Conservation (phyloP, 192 early-diverging fungal genomes). For the Endogone sp. region DNA sequence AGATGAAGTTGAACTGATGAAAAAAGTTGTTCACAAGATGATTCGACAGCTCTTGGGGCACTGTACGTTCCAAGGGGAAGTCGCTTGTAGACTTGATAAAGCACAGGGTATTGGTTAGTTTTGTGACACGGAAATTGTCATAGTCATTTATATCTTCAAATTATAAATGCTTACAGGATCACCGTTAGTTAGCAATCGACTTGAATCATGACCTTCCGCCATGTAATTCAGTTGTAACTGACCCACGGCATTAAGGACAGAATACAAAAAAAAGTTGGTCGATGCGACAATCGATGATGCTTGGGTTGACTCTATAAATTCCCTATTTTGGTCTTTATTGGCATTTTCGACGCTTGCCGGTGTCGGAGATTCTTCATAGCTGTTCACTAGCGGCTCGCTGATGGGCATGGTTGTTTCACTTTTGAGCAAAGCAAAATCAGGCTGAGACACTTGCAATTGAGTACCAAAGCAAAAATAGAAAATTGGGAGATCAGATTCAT, state of each 20-base stretch:
- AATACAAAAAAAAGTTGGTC: background rate
- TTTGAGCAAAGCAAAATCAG: no score
- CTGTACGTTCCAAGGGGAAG: conserved; percentile 15
- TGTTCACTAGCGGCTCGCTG: no score
- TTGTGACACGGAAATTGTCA: background rate
- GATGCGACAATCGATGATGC: no score
- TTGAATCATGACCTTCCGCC: background rate
- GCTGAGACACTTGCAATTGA: no score
- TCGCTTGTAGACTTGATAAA: conserved; percentile 21
- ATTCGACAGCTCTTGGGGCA: conserved; percentile 2
- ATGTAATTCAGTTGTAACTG: conserved; percentile 8
- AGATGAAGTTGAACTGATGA: conserved; percentile 27
- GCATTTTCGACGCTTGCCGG: no score
- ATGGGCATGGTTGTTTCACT: no score
- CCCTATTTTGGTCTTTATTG: conserved; percentile 2
- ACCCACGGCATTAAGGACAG: conserved; percentile 7
- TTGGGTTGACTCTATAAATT: background rate
- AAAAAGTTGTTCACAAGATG: conserved; percentile 18
- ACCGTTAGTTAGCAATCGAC: no score
- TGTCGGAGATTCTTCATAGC: no score
- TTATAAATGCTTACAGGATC: no score
- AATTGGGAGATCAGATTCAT: no score
- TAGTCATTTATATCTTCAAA: no score
- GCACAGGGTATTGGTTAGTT: conserved; percentile 27
- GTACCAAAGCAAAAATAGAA: no score